Evolutionary conservation across 257 asterid species (phyloP).

Genomic region (Fraxinus cuspidata): DNA sequence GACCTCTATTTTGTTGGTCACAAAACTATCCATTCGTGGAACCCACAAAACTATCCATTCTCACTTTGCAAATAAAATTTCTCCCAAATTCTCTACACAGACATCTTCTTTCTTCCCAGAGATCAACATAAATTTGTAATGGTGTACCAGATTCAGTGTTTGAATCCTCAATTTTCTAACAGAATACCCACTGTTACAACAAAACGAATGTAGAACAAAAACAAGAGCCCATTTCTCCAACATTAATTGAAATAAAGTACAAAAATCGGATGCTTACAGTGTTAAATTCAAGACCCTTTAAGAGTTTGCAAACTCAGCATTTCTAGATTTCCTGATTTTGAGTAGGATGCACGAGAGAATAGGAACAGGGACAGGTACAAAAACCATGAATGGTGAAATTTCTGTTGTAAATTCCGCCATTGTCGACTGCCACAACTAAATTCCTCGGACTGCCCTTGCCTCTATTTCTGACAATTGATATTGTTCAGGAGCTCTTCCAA

Average conservation of each 20-base stretch:
- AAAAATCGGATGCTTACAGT: conserved; percentile 29
- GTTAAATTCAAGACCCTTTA: conserved; percentile 58
- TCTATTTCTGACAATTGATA: conserved; percentile 68
- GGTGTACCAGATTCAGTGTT: conserved; percentile 46
- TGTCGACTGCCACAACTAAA: conserved; percentile 72
- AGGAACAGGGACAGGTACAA: conserved; percentile 57
- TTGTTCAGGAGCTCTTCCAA: conserved; percentile 55
- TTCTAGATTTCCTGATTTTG: conserved; percentile 74
- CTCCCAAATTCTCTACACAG: conserved; percentile 3
- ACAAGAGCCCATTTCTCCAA: conserved; percentile 27
- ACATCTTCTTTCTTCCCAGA: not conserved
- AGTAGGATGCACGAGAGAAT: conserved; percentile 75
- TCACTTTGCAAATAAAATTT: not conserved
- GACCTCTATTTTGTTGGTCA: conserved; percentile 20
- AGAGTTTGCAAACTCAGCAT: conserved; percentile 79
- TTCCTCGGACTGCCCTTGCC: conserved; percentile 87
- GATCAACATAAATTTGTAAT: conserved; percentile 25
- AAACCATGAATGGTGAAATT: conserved; percentile 26
- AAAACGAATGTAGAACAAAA: conserved; percentile 14
- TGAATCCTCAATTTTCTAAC: conserved; percentile 39
- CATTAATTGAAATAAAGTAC: conserved; percentile 30
- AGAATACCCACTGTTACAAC: conserved; percentile 26
- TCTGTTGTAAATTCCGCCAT: conserved; percentile 65
- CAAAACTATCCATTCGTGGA: not conserved
- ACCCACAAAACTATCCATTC: conserved; percentile 10